Base-by-base conservation (phyloP, 208 protist genomes). In the Porcisia deanei region DNA sequence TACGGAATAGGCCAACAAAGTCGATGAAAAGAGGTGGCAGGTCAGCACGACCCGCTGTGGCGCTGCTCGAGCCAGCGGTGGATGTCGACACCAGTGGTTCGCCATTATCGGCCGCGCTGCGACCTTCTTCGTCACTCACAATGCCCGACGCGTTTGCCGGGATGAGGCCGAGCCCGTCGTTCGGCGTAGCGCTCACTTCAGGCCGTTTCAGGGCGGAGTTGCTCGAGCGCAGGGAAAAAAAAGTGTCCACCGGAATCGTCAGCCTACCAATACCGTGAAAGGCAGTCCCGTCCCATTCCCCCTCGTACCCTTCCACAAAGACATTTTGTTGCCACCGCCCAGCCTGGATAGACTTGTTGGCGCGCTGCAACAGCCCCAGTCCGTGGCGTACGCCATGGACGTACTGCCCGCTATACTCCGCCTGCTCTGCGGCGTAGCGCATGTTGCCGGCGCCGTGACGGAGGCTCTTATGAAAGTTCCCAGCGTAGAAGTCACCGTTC, bases 241-340 rank as follows among this genome's bases (percentile, higher is more conserved):
- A 91, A 20, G 79, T 84, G n/a, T 85, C 82, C 20, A 92, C 55
- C 9, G 80, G 76, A 4, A 92, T 66, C 16, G 72, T 81, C 30
- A 96, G 64, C 37, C 76, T 82, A 9, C 94, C 91, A 41, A 96
- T 83, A 60, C 94, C 94, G 73, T 95, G 85, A 69, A 96, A 87
- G 39, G 58, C 60, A 43, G 58, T 47, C 2, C 89, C 88, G 77
- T 96, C 87, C 92, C 94, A 97, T 77, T 96, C 94, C 12, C 94
- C 94, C 52, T 92, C 88, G 81, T 97, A 97, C 52, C 94, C 94
- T 54, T 95, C 89, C 2, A 91, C 75, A 71, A 97, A 89, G 9
- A 64, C 9, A 73, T 94, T 88, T 16, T 87, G 68, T 37, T 80
- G 52, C 92, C 91, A 95, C 22, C 83, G 70, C 14, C 91, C 91